Conservation (phyloP, 202 grass and related monocot genomes). For the Digitaria exilis region DNA sequence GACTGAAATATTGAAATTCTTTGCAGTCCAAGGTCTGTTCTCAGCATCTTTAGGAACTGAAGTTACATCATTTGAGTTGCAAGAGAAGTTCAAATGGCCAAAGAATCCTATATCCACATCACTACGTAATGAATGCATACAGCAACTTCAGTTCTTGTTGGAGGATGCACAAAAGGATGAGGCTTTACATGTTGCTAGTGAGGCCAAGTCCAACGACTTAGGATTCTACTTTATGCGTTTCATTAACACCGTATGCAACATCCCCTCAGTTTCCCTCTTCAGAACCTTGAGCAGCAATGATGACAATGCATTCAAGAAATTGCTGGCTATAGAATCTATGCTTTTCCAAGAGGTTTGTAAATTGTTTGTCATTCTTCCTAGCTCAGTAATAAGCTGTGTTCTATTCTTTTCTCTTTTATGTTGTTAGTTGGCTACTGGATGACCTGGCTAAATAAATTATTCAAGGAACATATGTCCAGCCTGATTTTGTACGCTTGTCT, state of each 20-base stretch:
- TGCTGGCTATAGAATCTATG: constrained; percentile 63
- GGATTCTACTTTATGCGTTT: constrained; percentile 85
- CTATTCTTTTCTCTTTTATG: background rate
- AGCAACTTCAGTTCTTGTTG: constrained; percentile 83
- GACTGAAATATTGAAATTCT: constrained; percentile 89
- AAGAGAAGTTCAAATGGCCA: constrained; percentile 99
- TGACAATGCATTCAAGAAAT: constrained; percentile 86
- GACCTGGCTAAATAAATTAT: background rate
- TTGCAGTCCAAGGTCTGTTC: constrained; percentile 97
- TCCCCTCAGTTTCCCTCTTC: constrained; percentile 91
- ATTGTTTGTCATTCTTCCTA: constrained; percentile 11
- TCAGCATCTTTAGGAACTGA: constrained; percentile 93
- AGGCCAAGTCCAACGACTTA: constrained; percentile 68
- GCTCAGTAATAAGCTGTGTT: constrained; percentile 6
- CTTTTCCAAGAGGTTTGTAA: constrained; percentile 78
- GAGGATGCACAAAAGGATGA: constrained; percentile 90
- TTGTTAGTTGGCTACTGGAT: background rate
- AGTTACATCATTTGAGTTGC: constrained; percentile 95
- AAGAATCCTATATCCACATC: constrained; percentile 76
- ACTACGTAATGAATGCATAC: constrained; percentile 74
- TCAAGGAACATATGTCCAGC: background rate
- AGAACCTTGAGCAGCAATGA: constrained; percentile 77
- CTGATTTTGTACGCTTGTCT: background rate
- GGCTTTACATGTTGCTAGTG: constrained; percentile 45
- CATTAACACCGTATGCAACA: constrained; percentile 83